Conservation (phyloP, 352 stramenopile genomes). For the Phytophthora sp. region DNA sequence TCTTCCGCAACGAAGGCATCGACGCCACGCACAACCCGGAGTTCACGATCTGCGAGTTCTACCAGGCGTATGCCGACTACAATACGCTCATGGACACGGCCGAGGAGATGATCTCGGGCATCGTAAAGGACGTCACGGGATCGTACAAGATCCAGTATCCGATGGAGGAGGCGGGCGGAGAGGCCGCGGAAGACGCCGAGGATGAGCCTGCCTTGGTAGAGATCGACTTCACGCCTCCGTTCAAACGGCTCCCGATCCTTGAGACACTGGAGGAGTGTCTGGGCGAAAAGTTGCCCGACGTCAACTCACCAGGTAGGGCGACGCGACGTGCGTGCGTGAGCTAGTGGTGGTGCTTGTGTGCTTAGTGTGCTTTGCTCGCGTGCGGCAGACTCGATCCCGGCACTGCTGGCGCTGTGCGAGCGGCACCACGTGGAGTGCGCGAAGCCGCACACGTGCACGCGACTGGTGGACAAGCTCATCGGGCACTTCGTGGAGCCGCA, state of each 20-base stretch:
- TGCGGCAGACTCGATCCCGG: conserved; percentile 53
- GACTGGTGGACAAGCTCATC: conserved; percentile 98
- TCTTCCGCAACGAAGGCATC: conserved; percentile 98
- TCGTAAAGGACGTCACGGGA: conserved; percentile 97
- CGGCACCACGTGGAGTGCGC: conserved; percentile 92
- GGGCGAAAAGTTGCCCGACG: conserved; percentile 65
- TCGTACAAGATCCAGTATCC: conserved; percentile 97
- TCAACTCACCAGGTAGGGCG: conserved; percentile 73
- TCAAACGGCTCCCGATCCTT: conserved; percentile 97
- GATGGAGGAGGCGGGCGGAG: conserved; percentile 58
- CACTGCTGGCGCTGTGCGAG: conserved; percentile 88
- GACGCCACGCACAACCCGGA: conserved; percentile 99
- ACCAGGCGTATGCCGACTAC: conserved; percentile 99
- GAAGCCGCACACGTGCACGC: conserved; percentile 93
- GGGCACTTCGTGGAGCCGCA: conserved; percentile 96
- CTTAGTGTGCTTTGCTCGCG: neutral
- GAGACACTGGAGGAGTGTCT: conserved; percentile 95
- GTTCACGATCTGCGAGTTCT: conserved; percentile 99
- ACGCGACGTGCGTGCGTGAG: neutral
- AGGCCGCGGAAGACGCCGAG: conserved; percentile 3
- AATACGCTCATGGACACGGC: conserved; percentile 98
- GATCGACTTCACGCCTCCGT: conserved; percentile 99
- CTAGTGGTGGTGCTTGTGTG: neutral
- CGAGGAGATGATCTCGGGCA: conserved; percentile 96
- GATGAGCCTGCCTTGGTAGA: conserved; percentile 59